phyloP scores from a whole-genome alignment of 257 asterid species.

The Solanum bukasovii region DNA sequence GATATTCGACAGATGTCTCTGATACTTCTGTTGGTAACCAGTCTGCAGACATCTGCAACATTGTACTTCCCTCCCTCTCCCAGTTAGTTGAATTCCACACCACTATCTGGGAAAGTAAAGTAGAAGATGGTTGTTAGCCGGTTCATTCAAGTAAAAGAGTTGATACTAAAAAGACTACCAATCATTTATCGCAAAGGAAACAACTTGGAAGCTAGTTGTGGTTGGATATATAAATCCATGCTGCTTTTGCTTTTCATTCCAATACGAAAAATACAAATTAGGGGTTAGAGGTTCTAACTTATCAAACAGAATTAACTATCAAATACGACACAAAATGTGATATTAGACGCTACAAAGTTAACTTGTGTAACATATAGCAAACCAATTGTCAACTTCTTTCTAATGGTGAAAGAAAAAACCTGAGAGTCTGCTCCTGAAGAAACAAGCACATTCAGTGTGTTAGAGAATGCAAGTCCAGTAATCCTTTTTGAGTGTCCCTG shows the following conservation, averaged over 20 bases:
- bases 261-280: neutral
- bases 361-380: neutral
- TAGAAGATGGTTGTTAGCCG: neutral
- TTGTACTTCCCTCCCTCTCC: slow-evolving; percentile 45
- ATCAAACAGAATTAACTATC: neutral
- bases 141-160: neutral
- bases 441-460: slow-evolving; percentile 29
- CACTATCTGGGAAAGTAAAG: slow-evolving; percentile 31
- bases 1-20: slow-evolving; percentile 47
- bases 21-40: slow-evolving; percentile 38
- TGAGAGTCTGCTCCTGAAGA: slow-evolving; percentile 56
- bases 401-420: slow-evolving; percentile 20
- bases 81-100: slow-evolving; percentile 54
- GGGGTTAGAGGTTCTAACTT: neutral
- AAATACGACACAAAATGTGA: neutral
- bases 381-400: neutral
- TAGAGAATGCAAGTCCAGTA: slow-evolving; percentile 55
- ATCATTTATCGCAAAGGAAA: neutral
- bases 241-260: neutral
- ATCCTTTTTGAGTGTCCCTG: slow-evolving; percentile 50
- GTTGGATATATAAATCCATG: neutral
- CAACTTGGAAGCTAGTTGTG: neutral
- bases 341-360: neutral
- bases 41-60: slow-evolving; percentile 36
- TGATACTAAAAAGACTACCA: neutral